Evolutionary conservation across 768 basidiomycete genomes (phyloP), one percentile per base, ranked within the genome.

Genomic region (Termitomyces heimii): DNA sequence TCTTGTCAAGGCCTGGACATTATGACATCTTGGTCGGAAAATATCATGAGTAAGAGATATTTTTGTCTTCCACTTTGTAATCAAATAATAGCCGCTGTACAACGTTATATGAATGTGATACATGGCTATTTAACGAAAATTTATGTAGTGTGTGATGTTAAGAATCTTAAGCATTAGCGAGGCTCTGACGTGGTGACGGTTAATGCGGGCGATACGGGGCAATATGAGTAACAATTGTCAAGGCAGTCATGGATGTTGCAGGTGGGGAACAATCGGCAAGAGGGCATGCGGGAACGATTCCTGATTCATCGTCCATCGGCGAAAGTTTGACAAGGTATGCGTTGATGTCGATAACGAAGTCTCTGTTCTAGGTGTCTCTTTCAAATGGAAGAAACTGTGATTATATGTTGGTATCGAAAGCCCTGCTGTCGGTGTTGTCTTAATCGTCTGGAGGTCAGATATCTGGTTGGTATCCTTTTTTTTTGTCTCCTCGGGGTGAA

Each of bases 1-100:
- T 20, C 9, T 46, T 53, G 53, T 49, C 13, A 56, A 92, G 92
- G 49, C 92, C 93, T 20, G 92, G 93, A 9, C 93, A 95, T 68
- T 95, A 91, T 70, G 93, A 95, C 71, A 86, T 94, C 50, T 72
- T 91, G 45, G 54, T 62, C 13, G 57, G 57, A 0, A 54, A 39
- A 47, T 26, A 46, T 50, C 31, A 44, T 4, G 43, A 32, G 45
- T 59, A 16, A 46, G 24, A 29, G 39, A 31, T 45, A 12, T 2
- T 24, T 35, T 24, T 16, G 22, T 35, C 14, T 5, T 20, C 24
- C 20, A 22, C 20, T 6, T 49, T 4, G 31, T 8, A 13, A 13
- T 49, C 9, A 12, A n/a, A 39, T 1, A 26, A 37, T 51, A 12
- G 2, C 1, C 7, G 3, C 24, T 37, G 34, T 50, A n/a, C 35